These are phyloP conservation scores for Dichomitus squalens DNA, from an alignment of 1,284 basidiomycete genomes.

Conservation along the genomic window DNA sequence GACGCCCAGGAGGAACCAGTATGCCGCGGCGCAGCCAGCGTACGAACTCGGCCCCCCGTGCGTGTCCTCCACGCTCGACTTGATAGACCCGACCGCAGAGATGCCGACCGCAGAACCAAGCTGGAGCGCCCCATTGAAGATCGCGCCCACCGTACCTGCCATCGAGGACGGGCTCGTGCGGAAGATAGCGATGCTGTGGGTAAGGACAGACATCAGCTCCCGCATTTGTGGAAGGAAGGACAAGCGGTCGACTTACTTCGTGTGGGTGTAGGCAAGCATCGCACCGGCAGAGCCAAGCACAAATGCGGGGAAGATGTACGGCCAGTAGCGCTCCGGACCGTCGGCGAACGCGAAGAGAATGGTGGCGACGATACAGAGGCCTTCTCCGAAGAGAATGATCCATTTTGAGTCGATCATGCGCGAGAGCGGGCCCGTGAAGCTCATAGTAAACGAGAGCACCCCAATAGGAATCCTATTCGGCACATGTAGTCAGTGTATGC, in stretches of 20 bases:
- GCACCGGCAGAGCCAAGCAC: slow-evolving; percentile 45
- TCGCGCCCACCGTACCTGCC: slow-evolving; percentile 56
- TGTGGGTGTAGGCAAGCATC: slow-evolving; percentile 36
- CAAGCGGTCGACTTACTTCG: slow-evolving; percentile 36
- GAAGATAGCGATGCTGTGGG: slow-evolving; percentile 52
- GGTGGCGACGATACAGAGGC: slow-evolving; percentile 42
- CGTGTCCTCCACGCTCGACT: slow-evolving; percentile 43
- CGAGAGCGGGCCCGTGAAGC: slow-evolving; percentile 43
- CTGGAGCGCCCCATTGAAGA: slow-evolving; percentile 57
- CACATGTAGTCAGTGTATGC: neutral
- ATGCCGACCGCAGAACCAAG: slow-evolving; percentile 52
- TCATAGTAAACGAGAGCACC: slow-evolving; percentile 37
- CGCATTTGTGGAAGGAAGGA: neutral
- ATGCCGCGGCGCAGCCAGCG: slow-evolving; percentile 46
- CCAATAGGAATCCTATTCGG: slow-evolving; percentile 48
- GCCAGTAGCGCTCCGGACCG: slow-evolving; percentile 46
- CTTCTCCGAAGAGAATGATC: slow-evolving; percentile 45
- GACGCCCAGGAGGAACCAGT: slow-evolving; percentile 52
- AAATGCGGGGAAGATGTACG: slow-evolving; percentile 51
- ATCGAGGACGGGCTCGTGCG: slow-evolving; percentile 46
- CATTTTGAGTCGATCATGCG: slow-evolving; percentile 43
- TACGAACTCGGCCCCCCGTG: slow-evolving; percentile 37
- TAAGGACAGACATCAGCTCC: neutral
- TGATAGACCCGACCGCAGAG: slow-evolving; percentile 49
- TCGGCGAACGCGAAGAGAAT: slow-evolving; percentile 45